phyloP scores from a whole-genome alignment of 108 stramenopile genomes.

The Cyclotella atomus region DNA sequence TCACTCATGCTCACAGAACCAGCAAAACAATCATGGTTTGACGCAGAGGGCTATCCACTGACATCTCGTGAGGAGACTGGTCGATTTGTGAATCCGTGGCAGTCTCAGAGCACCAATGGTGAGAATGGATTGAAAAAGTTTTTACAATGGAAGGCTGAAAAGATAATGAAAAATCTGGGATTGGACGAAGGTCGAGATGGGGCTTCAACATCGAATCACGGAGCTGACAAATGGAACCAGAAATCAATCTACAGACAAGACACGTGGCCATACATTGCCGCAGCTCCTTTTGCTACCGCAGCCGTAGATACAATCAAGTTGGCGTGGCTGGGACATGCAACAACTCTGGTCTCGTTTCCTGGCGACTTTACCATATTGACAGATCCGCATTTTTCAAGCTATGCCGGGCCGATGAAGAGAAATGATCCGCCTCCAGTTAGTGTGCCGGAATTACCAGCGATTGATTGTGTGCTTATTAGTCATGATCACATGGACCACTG shows the following conservation, averaged over 20 bases:
- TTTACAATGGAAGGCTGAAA: conserved; percentile 60
- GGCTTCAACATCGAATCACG: not conserved
- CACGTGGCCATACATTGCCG: not conserved
- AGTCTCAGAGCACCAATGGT: conserved; percentile 72
- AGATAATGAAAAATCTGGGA: conserved; percentile 1
- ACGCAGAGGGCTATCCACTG: conserved; percentile 71
- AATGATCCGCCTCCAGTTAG: conserved; percentile 60
- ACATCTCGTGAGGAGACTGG: conserved; percentile 72
- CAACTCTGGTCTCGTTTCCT: conserved; percentile 62
- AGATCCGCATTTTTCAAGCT: conserved; percentile 76
- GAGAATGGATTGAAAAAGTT: conserved; percentile 61
- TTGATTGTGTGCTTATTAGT: conserved; percentile 82
- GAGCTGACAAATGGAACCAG: not conserved
- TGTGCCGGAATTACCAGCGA: conserved; percentile 54
- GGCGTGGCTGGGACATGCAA: conserved; percentile 88
- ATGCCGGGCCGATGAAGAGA: conserved; percentile 66
- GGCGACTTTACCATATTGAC: conserved; percentile 72
- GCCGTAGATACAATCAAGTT: conserved; percentile 44
- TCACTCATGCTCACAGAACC: conserved; percentile 64
- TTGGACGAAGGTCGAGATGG: not conserved
- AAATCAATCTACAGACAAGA: conserved; percentile 7
- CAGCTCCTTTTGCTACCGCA: not conserved
- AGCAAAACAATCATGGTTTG: conserved; percentile 71
- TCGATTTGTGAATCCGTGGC: conserved; percentile 89
- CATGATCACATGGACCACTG: conserved; percentile 91